Conservation (phyloP, 2,329 filamentous ascomycete genomes). For the Beauveria pseudobassiana region DNA sequence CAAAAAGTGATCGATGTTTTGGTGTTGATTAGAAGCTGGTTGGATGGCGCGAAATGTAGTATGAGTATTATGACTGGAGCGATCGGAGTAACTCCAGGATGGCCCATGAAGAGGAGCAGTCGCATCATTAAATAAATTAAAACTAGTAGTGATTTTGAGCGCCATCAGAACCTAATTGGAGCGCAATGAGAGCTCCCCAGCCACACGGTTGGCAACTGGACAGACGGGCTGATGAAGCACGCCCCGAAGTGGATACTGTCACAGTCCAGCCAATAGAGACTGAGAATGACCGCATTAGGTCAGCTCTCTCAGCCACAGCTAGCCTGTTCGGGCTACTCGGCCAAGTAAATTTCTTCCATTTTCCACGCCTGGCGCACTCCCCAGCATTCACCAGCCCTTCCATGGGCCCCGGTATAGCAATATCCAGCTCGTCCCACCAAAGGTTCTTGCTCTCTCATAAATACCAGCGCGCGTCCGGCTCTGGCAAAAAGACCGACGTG, state of each 20-base stretch:
- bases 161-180: not conserved
- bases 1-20: not conserved
- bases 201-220: not conserved
- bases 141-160: not conserved
- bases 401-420: constrained; percentile 31
- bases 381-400: constrained; percentile 19
- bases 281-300: not conserved
- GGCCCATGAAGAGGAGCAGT: not conserved
- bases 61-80: not conserved
- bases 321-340: constrained; percentile 16
- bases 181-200: constrained; percentile 4
- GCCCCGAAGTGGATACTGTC: too few relatives aligned
- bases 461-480: constrained; percentile 38
- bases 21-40: not conserved
- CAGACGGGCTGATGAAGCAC: not conserved
- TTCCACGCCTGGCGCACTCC: constrained; percentile 1
- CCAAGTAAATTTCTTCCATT: constrained; percentile 28
- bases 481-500: constrained; percentile 36
- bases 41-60: not conserved
- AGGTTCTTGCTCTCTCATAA: constrained; percentile 36
- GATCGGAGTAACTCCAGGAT: not conserved
- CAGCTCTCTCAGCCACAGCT: constrained; percentile 2
- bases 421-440: constrained; percentile 27
- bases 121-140: not conserved
- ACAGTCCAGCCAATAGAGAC: not conserved